Base-by-base conservation (phyloP, 2,329 filamentous ascomycete species). In the Spiromastix sp. region DNA sequence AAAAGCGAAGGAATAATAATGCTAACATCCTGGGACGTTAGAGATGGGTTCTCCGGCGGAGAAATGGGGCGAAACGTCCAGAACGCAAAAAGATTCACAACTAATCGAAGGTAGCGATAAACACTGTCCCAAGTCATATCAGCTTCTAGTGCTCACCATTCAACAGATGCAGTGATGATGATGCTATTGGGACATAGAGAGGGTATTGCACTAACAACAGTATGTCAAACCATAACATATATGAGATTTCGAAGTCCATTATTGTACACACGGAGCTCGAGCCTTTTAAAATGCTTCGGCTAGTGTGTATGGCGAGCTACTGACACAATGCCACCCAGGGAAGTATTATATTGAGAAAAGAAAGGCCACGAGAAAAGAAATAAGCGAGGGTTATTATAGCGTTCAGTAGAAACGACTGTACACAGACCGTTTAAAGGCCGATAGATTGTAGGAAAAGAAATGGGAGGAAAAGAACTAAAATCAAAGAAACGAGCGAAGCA, bases 1-100 rank as follows among this genome's bases (percentile, higher is more conserved):
- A 93, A 85, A 45, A 96, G 86, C 8, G 87, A 93, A 5, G 89
- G 89, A 42, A 95, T 83, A 49, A 96, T 84, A 44, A 95, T 85
- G 4, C 89, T 94, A 50, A 94, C 86, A 72, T 96, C 85, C 48
- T 83, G 66, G 21, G 78, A 73, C 18, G 78, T 85, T 55, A 86
- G 79, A 29, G 70, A 78, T n/a, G 89, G 85, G 43, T 85, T 82
- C 39, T 77, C 74, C 26, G 85, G 81, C 36, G 89, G 81, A 27
- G 82, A 82, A 42, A 86, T 83, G 17, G 87, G 86, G 59, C 78
- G 82, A 66, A 93, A 94, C 8, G 69, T 70, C 82, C 85, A 91
- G 57, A 93, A 87, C 49, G 83, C 85, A 49, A 83, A 66, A 50
- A 84, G 77, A 56, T 95, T 91, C 48, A 93, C 79, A 49, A 93